Percentiles rank a stretch among this genome's conserved stretches.
Evolutionary conservation across 2,329 filamentous ascomycete genomes (phyloP).

Genomic region (Neurospora sp.): DNA sequence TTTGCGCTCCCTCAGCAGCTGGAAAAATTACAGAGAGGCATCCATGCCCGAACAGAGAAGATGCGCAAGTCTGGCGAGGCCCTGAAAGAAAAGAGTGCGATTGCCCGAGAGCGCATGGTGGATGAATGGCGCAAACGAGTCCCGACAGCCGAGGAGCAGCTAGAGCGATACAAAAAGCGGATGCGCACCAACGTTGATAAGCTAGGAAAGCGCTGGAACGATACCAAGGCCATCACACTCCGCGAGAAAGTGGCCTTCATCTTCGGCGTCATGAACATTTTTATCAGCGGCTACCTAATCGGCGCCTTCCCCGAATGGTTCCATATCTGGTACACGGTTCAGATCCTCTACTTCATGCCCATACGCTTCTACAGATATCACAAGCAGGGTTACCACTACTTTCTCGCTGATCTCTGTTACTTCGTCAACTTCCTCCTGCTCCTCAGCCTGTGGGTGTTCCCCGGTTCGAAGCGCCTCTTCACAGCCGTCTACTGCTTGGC

Average conservation of each 20-base stretch:
- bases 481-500: conserved; percentile 87
- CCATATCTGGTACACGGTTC: conserved; percentile 83
- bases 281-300: conserved; percentile 89
- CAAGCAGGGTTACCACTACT: conserved; percentile 89
- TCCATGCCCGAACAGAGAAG: conserved; percentile 76
- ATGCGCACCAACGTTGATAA: conserved; percentile 88
- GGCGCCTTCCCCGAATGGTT: conserved; percentile 79
- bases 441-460: conserved; percentile 83
- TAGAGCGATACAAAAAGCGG: conserved; percentile 79
- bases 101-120: conserved; percentile 80
- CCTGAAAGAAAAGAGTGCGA: conserved; percentile 63
- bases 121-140: conserved; percentile 86
- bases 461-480: conserved; percentile 80
- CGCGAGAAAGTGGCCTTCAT: conserved; percentile 96
- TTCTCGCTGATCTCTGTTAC: conserved; percentile 94
- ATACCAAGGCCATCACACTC: conserved; percentile 76
- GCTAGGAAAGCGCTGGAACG: conserved; percentile 76
- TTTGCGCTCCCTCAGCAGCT: conserved; percentile 82
- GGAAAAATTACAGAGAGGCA: conserved; percentile 77
- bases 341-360: conserved; percentile 93
- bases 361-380: conserved; percentile 89
- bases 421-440: conserved; percentile 87
- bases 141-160: conserved; percentile 80
- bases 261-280: conserved; percentile 91
- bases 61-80: conserved; percentile 75